A percentile compares a stretch with the other conserved stretches of the same genome.
Evolutionary conservation across 805 yeast species (phyloP).

Genomic region (Candida boleticola): DNA sequence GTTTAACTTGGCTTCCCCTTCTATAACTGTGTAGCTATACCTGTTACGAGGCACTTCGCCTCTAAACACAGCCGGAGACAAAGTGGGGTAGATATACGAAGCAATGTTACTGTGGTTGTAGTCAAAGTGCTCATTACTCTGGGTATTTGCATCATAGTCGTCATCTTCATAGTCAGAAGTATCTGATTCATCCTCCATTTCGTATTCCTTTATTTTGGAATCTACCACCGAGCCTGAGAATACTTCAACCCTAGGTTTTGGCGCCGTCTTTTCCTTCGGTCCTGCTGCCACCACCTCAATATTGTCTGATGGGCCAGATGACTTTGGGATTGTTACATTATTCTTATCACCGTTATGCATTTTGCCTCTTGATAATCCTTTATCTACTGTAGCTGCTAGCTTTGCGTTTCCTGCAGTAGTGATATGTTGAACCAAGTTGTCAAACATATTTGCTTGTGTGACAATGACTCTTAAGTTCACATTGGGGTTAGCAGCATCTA

Average conservation of each 20-base stretch:
- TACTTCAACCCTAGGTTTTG: background rate
- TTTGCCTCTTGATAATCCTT: too few species aligned
- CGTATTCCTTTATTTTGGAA: constrained; percentile 8
- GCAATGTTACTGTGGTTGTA: too few species aligned
- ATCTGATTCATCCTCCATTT: constrained; percentile 12
- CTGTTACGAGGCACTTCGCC: constrained; percentile 30
- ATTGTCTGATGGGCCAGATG: background rate
- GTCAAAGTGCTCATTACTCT: background rate
- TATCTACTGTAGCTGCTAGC: background rate
- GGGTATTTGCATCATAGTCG: constrained; percentile 12
- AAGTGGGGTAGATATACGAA: constrained; percentile 9
- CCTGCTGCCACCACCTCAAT: background rate
- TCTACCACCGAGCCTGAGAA: constrained; percentile 1
- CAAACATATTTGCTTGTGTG: constrained; percentile 70
- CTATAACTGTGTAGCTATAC: background rate
- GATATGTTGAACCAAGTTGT: constrained; percentile 56
- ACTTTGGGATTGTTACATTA: background rate
- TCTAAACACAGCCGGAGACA: constrained; percentile 30
- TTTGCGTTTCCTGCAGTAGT: constrained; percentile 21
- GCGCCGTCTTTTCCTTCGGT: too few species aligned
- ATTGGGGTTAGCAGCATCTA: constrained; percentile 58
- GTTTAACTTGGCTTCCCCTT: too few species aligned
- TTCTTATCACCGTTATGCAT: too few species aligned
- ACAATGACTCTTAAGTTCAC: constrained; percentile 58
- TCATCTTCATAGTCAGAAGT: constrained; percentile 11